Evolutionary conservation across 192 early-diverging fungal genomes (phyloP).

Genomic region (Umbelopsis vinacea): DNA sequence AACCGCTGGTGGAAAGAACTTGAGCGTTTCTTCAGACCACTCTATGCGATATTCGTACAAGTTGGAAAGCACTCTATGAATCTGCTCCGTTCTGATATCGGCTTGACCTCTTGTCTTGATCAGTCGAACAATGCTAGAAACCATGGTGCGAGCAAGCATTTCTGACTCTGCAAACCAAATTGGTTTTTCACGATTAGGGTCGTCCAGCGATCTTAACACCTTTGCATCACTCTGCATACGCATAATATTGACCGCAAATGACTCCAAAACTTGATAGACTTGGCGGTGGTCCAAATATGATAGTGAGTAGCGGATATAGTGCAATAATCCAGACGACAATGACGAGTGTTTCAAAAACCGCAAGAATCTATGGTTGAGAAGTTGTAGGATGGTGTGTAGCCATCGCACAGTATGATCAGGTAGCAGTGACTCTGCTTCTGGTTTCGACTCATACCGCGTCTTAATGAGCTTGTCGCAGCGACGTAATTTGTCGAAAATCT

Average conservation of each 20-base stretch:
- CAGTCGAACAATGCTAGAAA: slow-evolving; percentile 54
- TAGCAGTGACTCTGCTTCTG: slow-evolving; percentile 39
- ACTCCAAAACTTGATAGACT: slow-evolving; percentile 69
- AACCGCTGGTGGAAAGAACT: slow-evolving; percentile 58
- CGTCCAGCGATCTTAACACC: slow-evolving; percentile 55
- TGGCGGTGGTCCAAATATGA: slow-evolving; percentile 69
- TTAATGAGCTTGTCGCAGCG: slow-evolving; percentile 70
- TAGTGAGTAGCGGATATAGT: slow-evolving; percentile 70
- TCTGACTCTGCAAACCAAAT: slow-evolving; percentile 69
- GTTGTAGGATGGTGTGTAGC: slow-evolving; percentile 74
- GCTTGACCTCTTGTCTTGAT: slow-evolving; percentile 60
- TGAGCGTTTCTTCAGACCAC: slow-evolving; percentile 57
- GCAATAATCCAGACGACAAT: slow-evolving; percentile 64
- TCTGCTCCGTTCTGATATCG: slow-evolving; percentile 54
- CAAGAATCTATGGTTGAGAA: slow-evolving; percentile 74
- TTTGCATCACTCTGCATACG: slow-evolving; percentile 52
- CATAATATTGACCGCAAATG: slow-evolving; percentile 62
- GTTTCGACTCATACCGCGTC: slow-evolving; percentile 34
- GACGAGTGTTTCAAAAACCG: slow-evolving; percentile 76
- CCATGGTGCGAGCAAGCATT: slow-evolving; percentile 56
- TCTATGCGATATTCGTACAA: slow-evolving; percentile 53
- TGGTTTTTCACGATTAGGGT: slow-evolving; percentile 55
- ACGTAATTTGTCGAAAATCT: slow-evolving; percentile 72
- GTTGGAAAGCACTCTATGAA: slow-evolving; percentile 48
- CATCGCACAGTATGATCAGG: slow-evolving; percentile 60